A percentile compares a stretch with the other conserved stretches of the same genome.
These are phyloP conservation scores for Penicillium parvum DNA, from an alignment of 495 filamentous ascomycete species.

Conservation along the genomic window DNA sequence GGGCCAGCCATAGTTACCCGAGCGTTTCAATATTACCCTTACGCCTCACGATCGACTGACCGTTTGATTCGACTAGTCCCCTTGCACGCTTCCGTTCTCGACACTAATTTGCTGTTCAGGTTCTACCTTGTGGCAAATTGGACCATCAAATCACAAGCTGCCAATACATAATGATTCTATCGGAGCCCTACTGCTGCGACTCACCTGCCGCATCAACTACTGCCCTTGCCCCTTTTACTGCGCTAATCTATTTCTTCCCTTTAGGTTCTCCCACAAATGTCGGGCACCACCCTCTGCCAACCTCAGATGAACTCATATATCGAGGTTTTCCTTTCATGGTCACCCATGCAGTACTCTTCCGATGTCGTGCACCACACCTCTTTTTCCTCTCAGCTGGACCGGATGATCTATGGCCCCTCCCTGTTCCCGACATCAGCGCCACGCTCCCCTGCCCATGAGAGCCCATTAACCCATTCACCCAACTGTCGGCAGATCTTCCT, in stretches of 20 bases:
- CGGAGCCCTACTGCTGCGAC: slow-evolving; percentile 8
- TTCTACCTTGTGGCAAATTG: slow-evolving; percentile 25
- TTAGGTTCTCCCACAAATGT: not conserved
- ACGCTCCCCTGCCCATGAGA: slow-evolving; percentile 11
- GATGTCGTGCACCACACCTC: not conserved
- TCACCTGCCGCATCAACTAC: no score
- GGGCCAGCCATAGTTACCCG: slow-evolving; percentile 14
- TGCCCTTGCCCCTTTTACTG: no score
- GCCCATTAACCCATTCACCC: slow-evolving; percentile 5
- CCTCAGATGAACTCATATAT: no score
- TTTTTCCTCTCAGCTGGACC: slow-evolving; percentile 6
- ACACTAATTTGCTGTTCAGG: no score
- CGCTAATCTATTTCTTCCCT: not conserved
- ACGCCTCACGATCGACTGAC: slow-evolving; percentile 17
- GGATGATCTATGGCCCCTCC: not conserved
- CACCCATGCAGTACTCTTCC: not conserved
- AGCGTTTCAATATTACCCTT: slow-evolving; percentile 14
- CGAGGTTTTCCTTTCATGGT: no score
- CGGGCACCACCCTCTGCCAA: not conserved
- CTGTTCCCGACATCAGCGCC: slow-evolving; percentile 11
- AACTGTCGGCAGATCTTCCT: slow-evolving; percentile 16
- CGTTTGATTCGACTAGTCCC: slow-evolving; percentile 17
- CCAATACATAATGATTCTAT: slow-evolving; percentile 19
- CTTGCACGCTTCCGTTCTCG: slow-evolving; percentile 11
- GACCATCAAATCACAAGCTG: slow-evolving; percentile 17